Evolutionary conservation across 345 rosid species (phyloP), one percentile per base, ranked within the genome.

Genomic region (Pistacia vera): DNA sequence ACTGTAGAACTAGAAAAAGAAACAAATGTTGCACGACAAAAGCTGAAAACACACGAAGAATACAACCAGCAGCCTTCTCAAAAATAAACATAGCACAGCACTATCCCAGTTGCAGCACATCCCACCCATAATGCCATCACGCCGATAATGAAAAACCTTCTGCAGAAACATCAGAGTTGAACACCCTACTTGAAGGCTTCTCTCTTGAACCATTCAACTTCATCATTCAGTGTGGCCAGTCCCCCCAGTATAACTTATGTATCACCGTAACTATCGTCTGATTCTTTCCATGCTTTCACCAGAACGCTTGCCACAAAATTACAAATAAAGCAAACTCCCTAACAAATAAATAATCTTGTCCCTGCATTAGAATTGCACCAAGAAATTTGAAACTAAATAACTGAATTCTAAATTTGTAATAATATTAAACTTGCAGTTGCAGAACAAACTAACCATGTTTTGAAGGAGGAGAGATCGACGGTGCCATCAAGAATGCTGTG

Each of bases 261-360:
- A 79, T 93, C 96, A n/a, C 72, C 59, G 17, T 73, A 58, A 41
- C 63, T 46, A 69, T 93, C 86, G 65, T 82, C 88, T 18, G 93
- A 85, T 10, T 84, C 85, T 78, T 82, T 89, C 66, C 89, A 77
- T 57, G 94, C 97, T 81, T 89, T 95, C 68, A 88, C 73, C 84
- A 95, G 74, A 41, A 88, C 92, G 78, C 86, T 92, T 6, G 97
- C 95, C 22, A 77, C 83, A 25, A 25, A 25, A 25, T 25, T 25
- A 25, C 25, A 52, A 93, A 88, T 17, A 96, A 85, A 25, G 84
- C 88, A 71, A 90, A 92, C 18, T 83, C 84, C 55, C 94, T 93
- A 18, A 93, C 96, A 70, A 93, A 95, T 65, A 86, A 13, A 76
- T 91, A 95, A 79, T 95, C 98, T 82, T 95, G 98, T 51, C 84